Evolutionary conservation across 106 monocot species (phyloP).

Genomic region (Phalaenopsis equestris): DNA sequence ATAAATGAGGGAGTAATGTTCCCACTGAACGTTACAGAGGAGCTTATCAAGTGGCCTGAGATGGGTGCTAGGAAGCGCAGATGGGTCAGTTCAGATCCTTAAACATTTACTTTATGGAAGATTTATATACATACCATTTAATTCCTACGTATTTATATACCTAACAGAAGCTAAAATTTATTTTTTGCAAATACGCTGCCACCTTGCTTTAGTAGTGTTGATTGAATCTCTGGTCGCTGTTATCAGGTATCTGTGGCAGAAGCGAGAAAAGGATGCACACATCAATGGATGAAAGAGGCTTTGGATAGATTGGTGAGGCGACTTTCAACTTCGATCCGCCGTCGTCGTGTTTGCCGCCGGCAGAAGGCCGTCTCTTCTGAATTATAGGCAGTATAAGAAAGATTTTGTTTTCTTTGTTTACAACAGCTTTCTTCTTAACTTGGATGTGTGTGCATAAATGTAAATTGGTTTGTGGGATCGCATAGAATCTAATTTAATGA

Average conservation of each 20-base stretch:
- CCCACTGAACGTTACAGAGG: conserved; percentile 66
- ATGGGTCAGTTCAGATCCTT: conserved; percentile 42
- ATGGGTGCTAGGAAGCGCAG: conserved; percentile 40
- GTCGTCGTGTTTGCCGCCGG: background rate
- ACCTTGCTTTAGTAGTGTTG: no score
- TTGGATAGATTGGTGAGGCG: conserved; percentile 38
- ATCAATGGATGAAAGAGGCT: conserved; percentile 66
- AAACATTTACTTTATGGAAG: background rate
- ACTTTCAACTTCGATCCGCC: conserved; percentile 11
- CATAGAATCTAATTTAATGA: no score
- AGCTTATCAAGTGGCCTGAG: conserved; percentile 62
- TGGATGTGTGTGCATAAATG: no score
- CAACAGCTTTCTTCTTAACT: no score
- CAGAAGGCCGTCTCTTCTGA: background rate
- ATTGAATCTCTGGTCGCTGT: no score
- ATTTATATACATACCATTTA: no score
- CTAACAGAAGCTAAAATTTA: no score
- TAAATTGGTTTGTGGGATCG: no score
- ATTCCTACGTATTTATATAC: no score
- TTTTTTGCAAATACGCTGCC: no score
- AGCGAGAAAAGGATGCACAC: conserved; percentile 37
- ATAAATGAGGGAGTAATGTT: conserved; percentile 65
- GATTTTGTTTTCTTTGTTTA: no score
- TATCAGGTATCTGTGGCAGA: conserved; percentile 39
- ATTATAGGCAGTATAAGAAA: background rate